Evolutionary conservation across 345 rosid genomes (phyloP), one percentile per base, ranked within the genome.

Genomic region (Hypericum androsaemum): DNA sequence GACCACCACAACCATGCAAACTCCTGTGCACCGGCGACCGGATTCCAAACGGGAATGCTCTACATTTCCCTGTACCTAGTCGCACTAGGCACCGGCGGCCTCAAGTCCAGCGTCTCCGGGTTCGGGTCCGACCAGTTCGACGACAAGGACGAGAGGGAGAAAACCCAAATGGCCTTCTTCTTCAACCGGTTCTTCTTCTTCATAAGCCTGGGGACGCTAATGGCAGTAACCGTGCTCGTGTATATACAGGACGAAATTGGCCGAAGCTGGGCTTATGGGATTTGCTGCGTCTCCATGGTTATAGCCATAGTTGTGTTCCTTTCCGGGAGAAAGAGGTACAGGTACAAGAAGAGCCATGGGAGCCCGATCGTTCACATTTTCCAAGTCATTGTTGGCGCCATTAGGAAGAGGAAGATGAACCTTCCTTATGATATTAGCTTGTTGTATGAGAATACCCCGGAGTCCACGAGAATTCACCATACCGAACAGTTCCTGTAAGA

Each of bases 151-250:
- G 50, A 46, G 7, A 46, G 12, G 50, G 50, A 46, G 50, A 46
- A 46, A 8, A 3, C 50, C 2, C 50, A 46, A 16, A 46, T 46
- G 50, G 50, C 50, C 28, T 46, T 13, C 28, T 46, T 46, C 50
- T 46, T 46, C 28, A 46, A 46, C 50, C 12, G 50, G 50, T 46
- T 46, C 50, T 46, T 46, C 50, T 46, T 46, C 28, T 46, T 46
- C 50, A 46, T 46, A 7, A 46, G 50, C 28, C 8, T 46, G 22
- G 50, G 50, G 14, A 46, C 50, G 5, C 50, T 46, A 17, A n/a
- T 46, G 50, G 50, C 50, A 0, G 50, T 46, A 1, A 46, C 50
- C 0, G 50, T 46, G 15, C 22, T 46, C 8, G 50, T 46, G 7
- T 46, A 46, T 32, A 46, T 46, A 17, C 50, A 46, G 50, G 50